Evolutionary conservation across 2,329 filamentous ascomycete species (phyloP).

Genomic region (Microdochium paspali): DNA sequence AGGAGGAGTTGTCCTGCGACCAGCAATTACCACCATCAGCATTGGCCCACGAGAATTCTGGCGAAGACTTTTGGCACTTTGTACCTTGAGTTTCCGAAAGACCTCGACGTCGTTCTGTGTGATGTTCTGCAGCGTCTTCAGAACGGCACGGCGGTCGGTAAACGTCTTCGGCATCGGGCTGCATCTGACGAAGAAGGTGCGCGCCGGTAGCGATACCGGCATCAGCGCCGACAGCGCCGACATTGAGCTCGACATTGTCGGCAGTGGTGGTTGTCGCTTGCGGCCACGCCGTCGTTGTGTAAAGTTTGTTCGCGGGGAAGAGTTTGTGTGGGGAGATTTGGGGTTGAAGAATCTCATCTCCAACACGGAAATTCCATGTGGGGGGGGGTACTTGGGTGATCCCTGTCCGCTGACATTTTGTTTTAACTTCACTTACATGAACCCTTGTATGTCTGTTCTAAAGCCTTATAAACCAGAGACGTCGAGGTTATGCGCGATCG

Average conservation of each 20-base stretch:
- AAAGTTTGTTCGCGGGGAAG: too few species aligned
- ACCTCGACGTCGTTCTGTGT: conserved; percentile 30
- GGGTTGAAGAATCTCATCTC: too few species aligned
- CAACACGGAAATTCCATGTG: too few species aligned
- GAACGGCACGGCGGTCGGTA: conserved; percentile 43
- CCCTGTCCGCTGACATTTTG: too few species aligned
- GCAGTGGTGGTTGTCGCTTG: background rate
- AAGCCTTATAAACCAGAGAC: too few species aligned
- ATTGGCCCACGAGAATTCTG: background rate
- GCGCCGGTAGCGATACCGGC: conserved; percentile 14
- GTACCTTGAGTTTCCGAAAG: conserved; percentile 38
- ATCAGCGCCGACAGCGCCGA: conserved; percentile 17
- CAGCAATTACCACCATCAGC: background rate
- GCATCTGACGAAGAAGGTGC: conserved; percentile 38
- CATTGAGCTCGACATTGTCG: conserved; percentile 9
- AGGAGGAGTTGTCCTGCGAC: conserved; percentile 34
- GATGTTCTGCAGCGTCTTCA: conserved; percentile 39
- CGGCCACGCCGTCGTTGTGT: too few species aligned
- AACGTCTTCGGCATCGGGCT: conserved; percentile 41
- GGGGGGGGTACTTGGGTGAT: too few species aligned
- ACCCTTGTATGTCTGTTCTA: too few species aligned
- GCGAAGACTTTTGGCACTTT: conserved; percentile 1
- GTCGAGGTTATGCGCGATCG: too few species aligned
- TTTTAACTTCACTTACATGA: too few species aligned
- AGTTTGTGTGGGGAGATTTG: too few species aligned